phyloP scores from a whole-genome alignment of 139 green algal genomes.

The Gonium pectorale region DNA sequence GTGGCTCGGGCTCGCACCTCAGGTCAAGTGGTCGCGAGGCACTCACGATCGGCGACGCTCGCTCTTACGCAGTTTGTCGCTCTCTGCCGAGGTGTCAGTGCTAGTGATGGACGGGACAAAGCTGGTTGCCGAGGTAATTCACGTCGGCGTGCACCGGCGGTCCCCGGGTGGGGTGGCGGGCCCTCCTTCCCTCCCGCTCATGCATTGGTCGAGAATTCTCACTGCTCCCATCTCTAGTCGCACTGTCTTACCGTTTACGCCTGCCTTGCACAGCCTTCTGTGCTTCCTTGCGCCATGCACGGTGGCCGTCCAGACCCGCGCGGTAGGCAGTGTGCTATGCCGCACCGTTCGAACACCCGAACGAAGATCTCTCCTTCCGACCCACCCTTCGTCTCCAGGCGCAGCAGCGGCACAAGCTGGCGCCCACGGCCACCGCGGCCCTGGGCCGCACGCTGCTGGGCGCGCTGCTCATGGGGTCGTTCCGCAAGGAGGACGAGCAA shows the following conservation, averaged over 20 bases:
- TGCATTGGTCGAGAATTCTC: too few species aligned
- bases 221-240: neutral
- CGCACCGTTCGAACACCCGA: neutral
- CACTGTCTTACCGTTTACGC: too few species aligned
- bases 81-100: conserved; percentile 74
- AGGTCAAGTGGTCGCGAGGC: too few species aligned
- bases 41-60: neutral
- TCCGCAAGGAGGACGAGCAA: conserved; percentile 81
- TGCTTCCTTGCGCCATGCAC: too few species aligned
- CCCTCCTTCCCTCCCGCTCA: too few species aligned
- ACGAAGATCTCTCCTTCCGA: too few species aligned
- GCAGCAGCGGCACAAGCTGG: conserved; percentile 70
- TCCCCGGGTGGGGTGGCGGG: too few species aligned
- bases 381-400: conserved; percentile 43
- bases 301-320: too few species aligned
- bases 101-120: conserved; percentile 78
- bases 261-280: neutral
- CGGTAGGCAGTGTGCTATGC: too few species aligned
- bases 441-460: conserved; percentile 87
- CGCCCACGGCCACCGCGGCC: conserved; percentile 88
- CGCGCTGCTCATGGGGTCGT: conserved; percentile 85
- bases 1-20: too few species aligned
- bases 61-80: neutral
- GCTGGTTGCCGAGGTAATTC: conserved; percentile 82
- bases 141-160: neutral